phyloP scores from a whole-genome alignment of 345 rosid genomes.

The Gossypioides kirkii region DNA sequence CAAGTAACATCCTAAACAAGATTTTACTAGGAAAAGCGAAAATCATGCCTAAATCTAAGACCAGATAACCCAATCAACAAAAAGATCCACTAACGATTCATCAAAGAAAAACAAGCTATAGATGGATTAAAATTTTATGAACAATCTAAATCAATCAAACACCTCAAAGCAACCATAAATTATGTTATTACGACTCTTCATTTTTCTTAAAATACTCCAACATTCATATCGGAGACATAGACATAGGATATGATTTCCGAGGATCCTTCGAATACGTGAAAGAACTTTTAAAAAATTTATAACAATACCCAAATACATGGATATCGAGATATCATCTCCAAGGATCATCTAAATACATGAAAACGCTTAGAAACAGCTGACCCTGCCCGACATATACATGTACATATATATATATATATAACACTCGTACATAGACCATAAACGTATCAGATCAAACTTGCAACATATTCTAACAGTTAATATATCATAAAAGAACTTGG shows the following conservation, averaged over 20 bases:
- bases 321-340: neutral
- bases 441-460: slow-evolving; percentile 40
- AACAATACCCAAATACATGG: too few species aligned
- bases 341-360: neutral
- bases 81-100: slow-evolving; percentile 17
- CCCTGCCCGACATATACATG: neutral
- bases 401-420: too few species aligned
- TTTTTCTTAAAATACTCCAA: neutral
- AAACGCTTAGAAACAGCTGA: neutral
- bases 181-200: neutral
- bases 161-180: neutral
- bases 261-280: neutral
- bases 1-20: neutral
- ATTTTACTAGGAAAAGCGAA: slow-evolving; percentile 5
- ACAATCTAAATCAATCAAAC: slow-evolving; percentile 9
- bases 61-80: slow-evolving; percentile 41
- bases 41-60: slow-evolving; percentile 21
- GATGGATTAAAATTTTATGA: neutral
- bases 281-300: neutral
- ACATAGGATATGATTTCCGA: neutral
- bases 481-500: slow-evolving; percentile 20
- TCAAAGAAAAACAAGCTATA: slow-evolving; percentile 12
- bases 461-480: slow-evolving; percentile 14
- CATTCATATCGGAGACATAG: neutral
- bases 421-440: neutral